Evolutionary conservation across 164 flowering plant species (phyloP), one percentile per base, ranked within the genome.

Genomic region (Sextonia rubra): DNA sequence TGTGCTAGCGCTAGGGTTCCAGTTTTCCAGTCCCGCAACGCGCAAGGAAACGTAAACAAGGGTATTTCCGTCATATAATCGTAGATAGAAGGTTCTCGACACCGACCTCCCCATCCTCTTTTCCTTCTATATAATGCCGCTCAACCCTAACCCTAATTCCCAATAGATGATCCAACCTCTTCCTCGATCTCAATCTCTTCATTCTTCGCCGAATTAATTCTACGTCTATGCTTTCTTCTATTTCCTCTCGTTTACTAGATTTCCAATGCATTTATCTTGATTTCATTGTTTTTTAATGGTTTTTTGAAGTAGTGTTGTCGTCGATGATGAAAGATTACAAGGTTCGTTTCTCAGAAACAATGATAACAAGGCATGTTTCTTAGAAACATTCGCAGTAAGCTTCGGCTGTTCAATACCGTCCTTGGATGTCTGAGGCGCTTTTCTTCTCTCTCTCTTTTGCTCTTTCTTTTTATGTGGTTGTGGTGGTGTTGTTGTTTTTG

Each of bases 301-400:
- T 11, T 69, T 30, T 69, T 37, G 44, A 37, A 37, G 44, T 37
- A 5, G 12, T n/a, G 12, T n/a, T 49, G 20, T 4, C 14, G 47
- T 32, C 47, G 5, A 32, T 60, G 73, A 60, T 70, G 73, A 79
- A 17, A 79, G 69, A 24, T n/a, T n/a, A n/a, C n/a, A 80, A 82
- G 87, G 85, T 84, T 85, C 81, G 85, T 85, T 85, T 85, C 87
- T 84, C 87, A 82, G 73, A n/a, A 75, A 80, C 91, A 86, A n/a
- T n/a, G n/a, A n/a, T 32, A 48, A 62, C n/a, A 78, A 83, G 85
- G 84, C 84, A 83, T 81, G 83, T 82, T 82, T 83, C 85, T 82
- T 85, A 82, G n/a, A 75, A 77, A 81, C 92, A 86, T 88, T 84
- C 90, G 89, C 92, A 88, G 86, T 85, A 83, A 70, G 72, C 72